Evolutionary conservation across 2,329 filamentous ascomycete genomes (phyloP), one percentile per base, ranked within the genome.

Genomic region (Tolypocladium ovalisporum): DNA sequence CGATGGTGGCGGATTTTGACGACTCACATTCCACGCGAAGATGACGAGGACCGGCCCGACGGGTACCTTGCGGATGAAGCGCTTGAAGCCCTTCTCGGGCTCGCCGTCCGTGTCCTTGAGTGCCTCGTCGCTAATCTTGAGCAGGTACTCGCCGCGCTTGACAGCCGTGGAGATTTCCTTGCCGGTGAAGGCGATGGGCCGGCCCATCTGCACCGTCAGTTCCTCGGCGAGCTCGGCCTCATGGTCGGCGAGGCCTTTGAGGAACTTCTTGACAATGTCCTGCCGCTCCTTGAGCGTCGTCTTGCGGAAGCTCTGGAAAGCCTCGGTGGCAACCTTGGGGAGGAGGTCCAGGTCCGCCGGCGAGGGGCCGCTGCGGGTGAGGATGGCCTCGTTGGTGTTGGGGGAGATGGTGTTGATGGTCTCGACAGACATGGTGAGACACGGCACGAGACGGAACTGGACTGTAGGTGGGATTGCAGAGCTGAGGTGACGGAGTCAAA

Each of bases 191-290:
- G 88, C 82, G 66, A 97, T 96, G 37, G 93, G 93, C 24, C 93
- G 82, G 47, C 93, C 93, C 92, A 97, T 97, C 76, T 97, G 92
- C 70, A 90, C 86, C 0, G 92, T 97, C 59, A 97, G 76, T 71
- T 97, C 92, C 63, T 84, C 81, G 7, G 88, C 91, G 37, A 97
- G 79, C 61, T 85, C 88, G 84, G 94, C 87, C 71, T 91, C 82
- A 69, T 84, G 86, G 54, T 84, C 81, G 19, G 76, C 73, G 34
- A 97, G 78, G 5, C 89, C 73, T 61, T 86, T 81, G 51, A 97
- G 75, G 1, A 92, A 91, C 66, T 88, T 89, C 65, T 83, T 85
- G 65, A 97, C 85, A 62, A 96, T 92, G 52, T 81, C 80, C 72
- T 96, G 87, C 55, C 93, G 84, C 62, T 92, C 83, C 55, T 80